Evolutionary conservation across 371 early-diverging fungal species (phyloP), one percentile per base, ranked within the genome.

Genomic region (Rhizopus stolonifer): DNA sequence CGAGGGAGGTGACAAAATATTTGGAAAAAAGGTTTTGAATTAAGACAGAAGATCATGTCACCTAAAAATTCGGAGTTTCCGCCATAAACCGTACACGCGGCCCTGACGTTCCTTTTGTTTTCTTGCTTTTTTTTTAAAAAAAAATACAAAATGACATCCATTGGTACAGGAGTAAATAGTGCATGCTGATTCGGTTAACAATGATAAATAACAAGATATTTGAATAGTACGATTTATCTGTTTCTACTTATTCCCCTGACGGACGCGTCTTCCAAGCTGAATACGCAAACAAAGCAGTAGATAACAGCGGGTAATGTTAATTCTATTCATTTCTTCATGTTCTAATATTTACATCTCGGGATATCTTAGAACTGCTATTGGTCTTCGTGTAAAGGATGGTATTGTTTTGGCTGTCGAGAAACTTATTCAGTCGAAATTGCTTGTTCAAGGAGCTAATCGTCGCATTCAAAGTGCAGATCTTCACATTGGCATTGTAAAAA

Each of bases 231-330:
- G 99, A 99, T 80, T 81, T 96, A 55, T 92, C 95, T 25, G 92
- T 94, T 36, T 91, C 95, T 60, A 99, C 98, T 19, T 99, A 97
- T 70, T 96, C 99, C 34, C 98, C 98, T 44, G 99, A 99, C 71
- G 99, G 99, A 54, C 87, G 98, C 56, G 89, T 99, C 55, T 99
- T 97, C 75, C 99, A 99, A 76, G 92, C 95, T 40, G 99, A 99
- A 79, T 99, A 99, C 69, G 99, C 99, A 44, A 74, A 82, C 52
- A 97, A 99, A 74, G 98, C 99, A 31, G 97, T 98, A 24, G 98
- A 99, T 61, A 96, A 96, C 82, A 90, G 93, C 73, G 99, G 98
- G 94, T 94, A 83, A 59, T 11, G n/a, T 5, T 0, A 7, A 11
- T 36, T 36, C n/a, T 15, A 18, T 5, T 17, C n/a, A 36, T 36